These are phyloP conservation scores for Bryoglossum gracile DNA, from an alignment of 495 filamentous ascomycete genomes.

Conservation along the genomic window DNA sequence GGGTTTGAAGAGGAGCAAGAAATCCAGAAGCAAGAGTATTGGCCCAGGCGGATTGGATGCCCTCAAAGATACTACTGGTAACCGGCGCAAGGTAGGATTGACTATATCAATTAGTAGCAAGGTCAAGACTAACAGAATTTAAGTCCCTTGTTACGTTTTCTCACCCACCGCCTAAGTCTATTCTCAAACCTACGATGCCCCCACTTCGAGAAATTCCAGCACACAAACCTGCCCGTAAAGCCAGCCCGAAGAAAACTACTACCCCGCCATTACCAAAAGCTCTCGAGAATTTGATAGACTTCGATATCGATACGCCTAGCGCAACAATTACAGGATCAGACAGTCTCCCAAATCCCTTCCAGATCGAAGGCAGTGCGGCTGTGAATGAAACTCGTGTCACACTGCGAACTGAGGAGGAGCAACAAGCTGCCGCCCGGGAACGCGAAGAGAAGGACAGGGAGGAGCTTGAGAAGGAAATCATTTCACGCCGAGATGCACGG, in stretches of 20 bases:
- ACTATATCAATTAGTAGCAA: slow-evolving; percentile 4
- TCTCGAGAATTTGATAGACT: slow-evolving; percentile 16
- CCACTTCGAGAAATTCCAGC: slow-evolving; percentile 54
- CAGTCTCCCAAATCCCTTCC: slow-evolving; percentile 45
- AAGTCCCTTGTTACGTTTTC: slow-evolving; percentile 42
- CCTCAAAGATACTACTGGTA: slow-evolving; percentile 69
- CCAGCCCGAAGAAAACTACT: slow-evolving; percentile 27
- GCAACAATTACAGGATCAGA: slow-evolving; percentile 29
- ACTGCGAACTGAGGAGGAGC: slow-evolving; percentile 67
- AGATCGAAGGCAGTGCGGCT: slow-evolving; percentile 32
- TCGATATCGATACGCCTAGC: slow-evolving; percentile 20
- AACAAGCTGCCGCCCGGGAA: slow-evolving; percentile 67
- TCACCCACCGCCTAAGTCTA: slow-evolving; percentile 57
- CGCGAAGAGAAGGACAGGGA: slow-evolving; percentile 64
- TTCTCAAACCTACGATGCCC: slow-evolving; percentile 77
- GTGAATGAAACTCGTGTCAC: slow-evolving; percentile 40
- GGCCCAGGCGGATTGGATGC: slow-evolving; percentile 85
- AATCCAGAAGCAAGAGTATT: slow-evolving; percentile 89
- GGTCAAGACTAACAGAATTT: slow-evolving; percentile 10
- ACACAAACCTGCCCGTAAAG: slow-evolving; percentile 19
- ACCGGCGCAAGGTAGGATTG: slow-evolving; percentile 63
- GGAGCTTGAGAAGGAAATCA: slow-evolving; percentile 59
- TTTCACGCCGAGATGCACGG: slow-evolving; percentile 72
- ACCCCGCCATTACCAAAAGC: slow-evolving; percentile 18
- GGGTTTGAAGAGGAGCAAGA: slow-evolving; percentile 48